A percentile compares a stretch with the other conserved stretches of the same genome.
These are phyloP conservation scores for Populus davidiana DNA, from an alignment of 345 rosid species.

Conservation along the genomic window DNA sequence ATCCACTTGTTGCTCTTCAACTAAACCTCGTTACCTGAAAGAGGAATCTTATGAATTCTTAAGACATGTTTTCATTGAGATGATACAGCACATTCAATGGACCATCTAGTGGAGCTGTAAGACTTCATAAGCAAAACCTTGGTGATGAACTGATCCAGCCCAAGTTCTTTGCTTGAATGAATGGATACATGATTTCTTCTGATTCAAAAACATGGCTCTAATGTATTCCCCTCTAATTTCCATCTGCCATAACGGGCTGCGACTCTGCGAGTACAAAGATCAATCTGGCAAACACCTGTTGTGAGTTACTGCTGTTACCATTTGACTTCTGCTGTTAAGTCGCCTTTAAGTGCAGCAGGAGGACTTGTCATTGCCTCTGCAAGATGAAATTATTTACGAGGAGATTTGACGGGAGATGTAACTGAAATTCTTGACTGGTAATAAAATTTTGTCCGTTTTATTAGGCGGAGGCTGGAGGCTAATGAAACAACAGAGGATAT, in stretches of 20 bases:
- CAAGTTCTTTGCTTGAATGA: no score
- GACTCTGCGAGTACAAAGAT: neutral
- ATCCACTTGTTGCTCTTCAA: neutral
- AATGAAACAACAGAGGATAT: neutral
- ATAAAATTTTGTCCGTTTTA: no score
- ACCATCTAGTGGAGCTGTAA: no score
- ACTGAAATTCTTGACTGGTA: neutral
- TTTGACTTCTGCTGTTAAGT: neutral
- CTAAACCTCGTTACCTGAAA: neutral
- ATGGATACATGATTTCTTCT: no score
- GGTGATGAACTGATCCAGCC: no score
- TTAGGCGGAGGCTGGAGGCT: neutral
- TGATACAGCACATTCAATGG: no score
- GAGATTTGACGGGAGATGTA: slow-evolving; percentile 28
- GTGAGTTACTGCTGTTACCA: neutral
- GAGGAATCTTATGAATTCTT: no score
- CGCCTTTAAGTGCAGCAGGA: neutral
- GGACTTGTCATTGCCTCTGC: slow-evolving; percentile 19
- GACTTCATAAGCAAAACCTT: no score
- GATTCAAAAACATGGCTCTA: neutral
- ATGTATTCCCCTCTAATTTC: neutral
- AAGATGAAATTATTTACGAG: slow-evolving; percentile 44
- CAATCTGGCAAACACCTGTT: neutral
- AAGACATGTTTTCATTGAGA: no score
- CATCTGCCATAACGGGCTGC: neutral